A percentile compares a stretch with the other conserved stretches of the same genome.
These are phyloP conservation scores for Zygosaccharomyces pseudobailii DNA, from an alignment of 1,139 yeast species.

Conservation along the genomic window DNA sequence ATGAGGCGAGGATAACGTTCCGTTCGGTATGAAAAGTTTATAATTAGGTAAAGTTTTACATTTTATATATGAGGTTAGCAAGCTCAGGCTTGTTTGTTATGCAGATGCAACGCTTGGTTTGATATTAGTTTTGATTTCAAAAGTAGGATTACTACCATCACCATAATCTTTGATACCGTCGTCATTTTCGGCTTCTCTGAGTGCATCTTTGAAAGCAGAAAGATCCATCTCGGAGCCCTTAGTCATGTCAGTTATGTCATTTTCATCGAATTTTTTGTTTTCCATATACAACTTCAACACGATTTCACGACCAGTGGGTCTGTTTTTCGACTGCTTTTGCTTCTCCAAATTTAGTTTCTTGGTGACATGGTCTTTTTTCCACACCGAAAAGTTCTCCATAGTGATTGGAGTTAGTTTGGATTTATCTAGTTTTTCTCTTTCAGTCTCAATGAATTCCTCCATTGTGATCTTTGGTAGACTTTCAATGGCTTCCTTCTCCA, in stretches of 20 bases:
- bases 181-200: slow-evolving; percentile 23
- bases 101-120: slow-evolving; percentile 17
- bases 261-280: slow-evolving; percentile 39
- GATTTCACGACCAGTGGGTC: slow-evolving; percentile 70
- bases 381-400: slow-evolving; percentile 68
- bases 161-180: slow-evolving; percentile 39
- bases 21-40: not conserved
- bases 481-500: slow-evolving; percentile 83
- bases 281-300: slow-evolving; percentile 71
- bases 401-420: slow-evolving; percentile 83
- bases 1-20: not conserved
- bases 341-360: slow-evolving; percentile 58
- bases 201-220: slow-evolving; percentile 42
- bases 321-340: slow-evolving; percentile 43
- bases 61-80: not conserved
- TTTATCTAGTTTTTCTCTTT: slow-evolving; percentile 79
- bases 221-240: slow-evolving; percentile 67
- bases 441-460: slow-evolving; percentile 94
- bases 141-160: slow-evolving; percentile 39
- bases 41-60: slow-evolving; percentile 3
- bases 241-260: slow-evolving; percentile 45
- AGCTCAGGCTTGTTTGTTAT: slow-evolving; percentile 5
- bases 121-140: slow-evolving; percentile 24
- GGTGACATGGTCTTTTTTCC: slow-evolving; percentile 71
- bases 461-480: slow-evolving; percentile 85